Conservation (phyloP, 208 protist genomes). For the Leishmania arabica region DNA sequence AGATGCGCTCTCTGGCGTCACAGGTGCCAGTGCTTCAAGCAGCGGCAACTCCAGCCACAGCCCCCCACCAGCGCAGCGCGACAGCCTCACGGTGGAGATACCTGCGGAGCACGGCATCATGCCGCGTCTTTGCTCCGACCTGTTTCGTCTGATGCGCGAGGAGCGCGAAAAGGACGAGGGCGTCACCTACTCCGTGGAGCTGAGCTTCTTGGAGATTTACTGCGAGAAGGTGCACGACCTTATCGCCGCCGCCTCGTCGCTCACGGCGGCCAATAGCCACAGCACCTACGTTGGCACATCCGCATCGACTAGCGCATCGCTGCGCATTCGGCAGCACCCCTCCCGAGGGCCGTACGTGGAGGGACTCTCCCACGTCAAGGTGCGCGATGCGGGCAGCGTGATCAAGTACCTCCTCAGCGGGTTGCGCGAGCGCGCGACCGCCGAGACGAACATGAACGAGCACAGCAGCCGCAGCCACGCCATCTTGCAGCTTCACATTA, state of each 20-base stretch:
- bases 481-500: constrained; percentile 94
- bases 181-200: constrained; percentile 67
- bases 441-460: constrained; percentile 95
- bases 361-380: constrained; percentile 59
- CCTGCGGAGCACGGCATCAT: constrained; percentile 75
- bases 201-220: constrained; percentile 91
- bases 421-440: constrained; percentile 75
- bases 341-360: constrained; percentile 80
- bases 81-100: neutral
- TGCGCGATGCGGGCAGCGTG: constrained; percentile 54
- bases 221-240: constrained; percentile 87
- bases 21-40: neutral
- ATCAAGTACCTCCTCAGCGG: constrained; percentile 63
- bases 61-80: neutral
- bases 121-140: constrained; percentile 69
- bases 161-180: constrained; percentile 65
- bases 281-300: constrained; percentile 4
- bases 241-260: constrained; percentile 21
- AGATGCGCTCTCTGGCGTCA: constrained; percentile 24
- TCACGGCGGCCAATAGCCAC: neutral
- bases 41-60: neutral
- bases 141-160: constrained; percentile 72
- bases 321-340: constrained; percentile 80
- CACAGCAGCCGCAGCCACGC: constrained; percentile 96
- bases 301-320: constrained; percentile 13